Evolutionary conservation across 139 green algal genomes (phyloP), one percentile per base, ranked within the genome.

Genomic region (Desmodesmus armatus): DNA sequence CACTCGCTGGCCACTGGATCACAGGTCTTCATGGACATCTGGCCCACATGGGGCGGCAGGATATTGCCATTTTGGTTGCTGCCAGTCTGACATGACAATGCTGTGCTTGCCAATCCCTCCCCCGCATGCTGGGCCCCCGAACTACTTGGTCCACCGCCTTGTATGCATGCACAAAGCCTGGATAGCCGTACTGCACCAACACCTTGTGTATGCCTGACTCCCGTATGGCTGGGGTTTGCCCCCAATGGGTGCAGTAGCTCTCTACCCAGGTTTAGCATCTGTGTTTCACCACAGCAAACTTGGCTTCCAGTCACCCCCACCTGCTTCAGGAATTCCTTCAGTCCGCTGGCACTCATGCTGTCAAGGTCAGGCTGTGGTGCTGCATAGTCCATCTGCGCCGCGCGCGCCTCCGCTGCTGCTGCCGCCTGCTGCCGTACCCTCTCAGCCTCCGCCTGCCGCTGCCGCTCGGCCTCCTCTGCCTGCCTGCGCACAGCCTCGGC

Each of bases 241-340:
- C 55, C 17, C 21, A 65, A 19, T 65, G 5, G 17, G 55, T 27
- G 15, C 55, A 65, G 17, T 9, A 15, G 9, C 5, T 23, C 29
- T 71, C 29, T 71, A 29, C 3, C 1, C 65, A 47, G 5, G 9
- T 21, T 7, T 13, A 7, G 47, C 9, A 55, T 55, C 47, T 55
- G 47, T 21, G 47, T 7, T 55, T n/a, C n/a, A n/a, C n/a, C n/a
- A n/a, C n/a, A n/a, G n/a, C n/a, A n/a, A n/a, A n/a, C n/a, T n/a
- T n/a, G n/a, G n/a, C n/a, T n/a, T n/a, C n/a, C n/a, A 13, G 47
- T 55, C 41, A 7, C 41, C 11, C 44, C 63, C 25, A 80, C 73
- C 73, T 80, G 73, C 31, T 80, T 67, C 29, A 80, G 49, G 73
- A 80, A 80, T n/a, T 51, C n/a, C 47, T 51, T 53, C 31, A 80